Evolutionary conservation across 257 asterid genomes (phyloP), one percentile per base, ranked within the genome.

Genomic region (Solanum paucissectum): DNA sequence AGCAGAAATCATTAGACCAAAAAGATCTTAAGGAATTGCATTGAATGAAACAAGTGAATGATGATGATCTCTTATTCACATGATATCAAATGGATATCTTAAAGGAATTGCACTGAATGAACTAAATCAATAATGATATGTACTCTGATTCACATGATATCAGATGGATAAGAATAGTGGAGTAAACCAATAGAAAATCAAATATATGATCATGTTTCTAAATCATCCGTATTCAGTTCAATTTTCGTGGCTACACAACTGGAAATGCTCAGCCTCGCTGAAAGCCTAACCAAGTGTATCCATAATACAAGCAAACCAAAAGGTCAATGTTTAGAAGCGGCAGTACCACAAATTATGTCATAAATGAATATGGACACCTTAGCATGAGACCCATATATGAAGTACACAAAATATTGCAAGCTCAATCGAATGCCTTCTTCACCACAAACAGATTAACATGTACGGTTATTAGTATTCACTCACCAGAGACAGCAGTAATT

Each of bases 401-500:
- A 76, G 36, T 76, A 40, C 36, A 76, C 21, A n/a, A 34, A 6
- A 71, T 3, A 73, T 13, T 16, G 32, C 36, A 60, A 23, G 36
- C 33, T n/a, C 34, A 81, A 44, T 40, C 25, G 36, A 87, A 64
- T 66, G 20, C 42, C 14, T 60, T 42, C 29, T 33, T 82, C 68
- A 32, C 85, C 44, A 27, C 8, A 23, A 27, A 44, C 32, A 58
- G 83, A 49, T 6, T 23, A 49, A 25, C 79, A 36, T 42, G 76
- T 27, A 37, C 34, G 14, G 46, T 60, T 29, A 2, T 7, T 11
- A 64, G 20, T 4, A 34, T 34, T 44, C 20, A 83, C 92, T 89
- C 89, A 95, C 99, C 96, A 40, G 86, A 91, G 91, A 97, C 89
- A 86, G 96, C 95, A 5, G 64, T 88, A 69, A 97, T 93, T 91